Evolutionary conservation across 225 moss, liverwort and hornwort species (phyloP).

Genomic region (Bryum argenteum): DNA sequence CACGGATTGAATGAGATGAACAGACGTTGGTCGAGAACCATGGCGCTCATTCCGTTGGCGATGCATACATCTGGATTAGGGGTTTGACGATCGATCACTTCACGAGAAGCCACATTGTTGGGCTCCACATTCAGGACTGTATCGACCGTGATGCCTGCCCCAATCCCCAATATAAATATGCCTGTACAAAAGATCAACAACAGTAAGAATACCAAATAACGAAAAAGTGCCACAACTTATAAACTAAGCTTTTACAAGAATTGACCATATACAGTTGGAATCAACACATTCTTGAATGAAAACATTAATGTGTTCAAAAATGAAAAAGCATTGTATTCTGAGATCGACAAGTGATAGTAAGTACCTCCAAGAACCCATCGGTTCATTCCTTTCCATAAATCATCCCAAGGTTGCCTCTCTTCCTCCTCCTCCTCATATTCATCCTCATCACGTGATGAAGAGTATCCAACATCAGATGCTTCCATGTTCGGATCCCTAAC

Average conservation of each 20-base stretch:
- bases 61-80: conserved; percentile 96
- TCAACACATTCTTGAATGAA: neutral
- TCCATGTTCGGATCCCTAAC: conserved; percentile 45
- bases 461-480: conserved; percentile 39
- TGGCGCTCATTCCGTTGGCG: conserved; percentile 96
- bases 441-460: conserved; percentile 36
- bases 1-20: conserved; percentile 99
- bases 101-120: conserved; percentile 87
- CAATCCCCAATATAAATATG: conserved; percentile 82
- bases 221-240: neutral
- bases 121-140: conserved; percentile 92
- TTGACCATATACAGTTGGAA: neutral
- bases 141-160: conserved; percentile 85
- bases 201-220: neutral
- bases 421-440: conserved; percentile 40
- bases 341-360: conserved; percentile 8
- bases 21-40: conserved; percentile 95
- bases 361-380: conserved; percentile 77
- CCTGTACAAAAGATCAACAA: conserved; percentile 51
- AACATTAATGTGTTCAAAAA: conserved; percentile 11
- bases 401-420: conserved; percentile 19
- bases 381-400: conserved; percentile 43
- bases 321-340: neutral
- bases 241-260: too few relatives aligned
- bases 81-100: conserved; percentile 97